A percentile compares a stretch with the other conserved stretches of the same genome.
These are phyloP conservation scores for Iodosphaeria phyllophila DNA, from an alignment of 2,329 filamentous ascomycete genomes.

Conservation along the genomic window DNA sequence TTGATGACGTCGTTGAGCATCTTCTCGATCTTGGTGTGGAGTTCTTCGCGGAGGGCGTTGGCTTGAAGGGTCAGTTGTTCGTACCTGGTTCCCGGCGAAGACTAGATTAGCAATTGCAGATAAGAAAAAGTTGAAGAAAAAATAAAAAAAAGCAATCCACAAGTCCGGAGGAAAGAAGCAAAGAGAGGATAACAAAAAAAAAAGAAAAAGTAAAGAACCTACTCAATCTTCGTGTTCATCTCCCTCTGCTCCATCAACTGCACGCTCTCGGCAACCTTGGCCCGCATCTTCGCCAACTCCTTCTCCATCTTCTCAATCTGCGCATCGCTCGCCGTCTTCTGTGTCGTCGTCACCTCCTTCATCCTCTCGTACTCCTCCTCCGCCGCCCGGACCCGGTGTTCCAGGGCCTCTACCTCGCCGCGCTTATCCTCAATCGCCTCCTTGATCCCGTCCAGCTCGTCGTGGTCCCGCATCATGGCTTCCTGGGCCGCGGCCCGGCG, in stretches of 20 bases:
- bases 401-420: slow-evolving; percentile 77
- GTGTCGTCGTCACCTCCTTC: slow-evolving; percentile 67
- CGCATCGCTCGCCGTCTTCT: slow-evolving; percentile 74
- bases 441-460: slow-evolving; percentile 82
- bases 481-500: slow-evolving; percentile 67
- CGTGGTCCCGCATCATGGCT: slow-evolving; percentile 84
- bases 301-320: slow-evolving; percentile 99
- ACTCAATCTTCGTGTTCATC: slow-evolving; percentile 95
- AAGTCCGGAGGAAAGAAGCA: no score
- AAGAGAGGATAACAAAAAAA: no score
- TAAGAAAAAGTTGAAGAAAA: no score
- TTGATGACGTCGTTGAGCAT: slow-evolving; percentile 96
- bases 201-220: slow-evolving; percentile 16
- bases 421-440: slow-evolving; percentile 94
- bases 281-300: slow-evolving; percentile 83
- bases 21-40: slow-evolving; percentile 92
- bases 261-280: slow-evolving; percentile 65
- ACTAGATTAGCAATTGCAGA: no score
- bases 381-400: slow-evolving; percentile 72
- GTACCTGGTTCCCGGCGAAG: slow-evolving; percentile 38
- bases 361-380: slow-evolving; percentile 90
- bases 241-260: slow-evolving; percentile 87
- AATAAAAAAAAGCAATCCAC: no score
- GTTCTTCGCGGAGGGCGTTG: slow-evolving; percentile 73
- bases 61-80: slow-evolving; percentile 79